Evolutionary conservation across 1,139 yeast species (phyloP).

Genomic region (Pichia sp.): DNA sequence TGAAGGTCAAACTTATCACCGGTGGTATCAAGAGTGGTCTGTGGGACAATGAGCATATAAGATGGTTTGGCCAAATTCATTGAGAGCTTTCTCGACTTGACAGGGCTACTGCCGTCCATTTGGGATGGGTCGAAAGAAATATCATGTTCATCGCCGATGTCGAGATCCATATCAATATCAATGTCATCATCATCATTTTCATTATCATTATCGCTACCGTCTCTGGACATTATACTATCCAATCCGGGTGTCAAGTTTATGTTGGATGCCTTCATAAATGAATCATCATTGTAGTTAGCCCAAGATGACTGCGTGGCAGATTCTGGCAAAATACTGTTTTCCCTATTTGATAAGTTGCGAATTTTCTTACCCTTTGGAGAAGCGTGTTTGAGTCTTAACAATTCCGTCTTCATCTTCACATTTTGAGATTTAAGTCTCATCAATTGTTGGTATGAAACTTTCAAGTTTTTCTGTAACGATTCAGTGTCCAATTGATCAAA

Average conservation of each 20-base stretch:
- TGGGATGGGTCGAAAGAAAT: too few relatives aligned
- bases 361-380: conserved; percentile 5
- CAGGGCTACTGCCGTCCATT: conserved; percentile 12
- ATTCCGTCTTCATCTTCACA: conserved; percentile 7
- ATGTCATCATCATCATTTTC: conserved; percentile 35
- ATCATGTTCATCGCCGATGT: conserved; percentile 3
- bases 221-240: too few relatives aligned
- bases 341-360: too few relatives aligned
- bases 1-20: conserved; percentile 1
- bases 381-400: conserved; percentile 3
- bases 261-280: conserved; percentile 7
- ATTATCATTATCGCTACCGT: conserved; percentile 9
- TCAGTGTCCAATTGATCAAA: conserved; percentile 51
- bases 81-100: conserved; percentile 7
- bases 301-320: too few relatives aligned
- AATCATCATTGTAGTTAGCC: conserved; percentile 31
- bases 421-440: conserved; percentile 40
- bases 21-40: conserved; percentile 4
- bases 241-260: too few relatives aligned
- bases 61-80: conserved; percentile 7
- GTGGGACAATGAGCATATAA: conserved; percentile 10
- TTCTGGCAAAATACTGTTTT: too few relatives aligned
- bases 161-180: conserved; percentile 20
- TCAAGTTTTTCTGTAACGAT: conserved; percentile 57
- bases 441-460: conserved; percentile 58